Conservation (phyloP, 306 rosid genomes). For the Prunus padus region DNA sequence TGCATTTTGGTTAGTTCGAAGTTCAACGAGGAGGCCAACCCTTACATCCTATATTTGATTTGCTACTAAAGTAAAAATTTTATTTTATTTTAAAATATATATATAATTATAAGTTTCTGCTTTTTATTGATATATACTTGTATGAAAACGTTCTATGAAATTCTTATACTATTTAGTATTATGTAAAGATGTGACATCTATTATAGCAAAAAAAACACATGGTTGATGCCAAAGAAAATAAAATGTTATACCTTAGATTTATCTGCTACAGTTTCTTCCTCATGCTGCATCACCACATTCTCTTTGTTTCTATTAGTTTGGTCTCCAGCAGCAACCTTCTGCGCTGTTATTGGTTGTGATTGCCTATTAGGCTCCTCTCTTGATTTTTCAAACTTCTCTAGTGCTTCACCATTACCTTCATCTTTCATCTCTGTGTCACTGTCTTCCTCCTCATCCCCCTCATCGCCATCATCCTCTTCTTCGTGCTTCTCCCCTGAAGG, state of each 20-base stretch:
- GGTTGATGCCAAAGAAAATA: background rate
- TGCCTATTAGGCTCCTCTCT: constrained; percentile 21
- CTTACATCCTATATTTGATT: background rate
- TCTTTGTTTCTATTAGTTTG: constrained; percentile 32
- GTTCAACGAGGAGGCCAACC: background rate
- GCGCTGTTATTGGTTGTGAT: constrained; percentile 24
- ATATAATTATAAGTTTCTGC: background rate
- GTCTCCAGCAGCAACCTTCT: constrained; percentile 36
- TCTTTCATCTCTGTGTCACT: constrained; percentile 49
- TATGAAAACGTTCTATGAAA: too few relatives aligned
- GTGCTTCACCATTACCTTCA: constrained; percentile 39
- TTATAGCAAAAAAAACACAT: background rate
- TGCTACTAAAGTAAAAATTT: background rate
- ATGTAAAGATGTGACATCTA: too few relatives aligned
- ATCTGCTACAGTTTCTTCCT: constrained; percentile 31
- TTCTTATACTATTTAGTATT: too few relatives aligned
- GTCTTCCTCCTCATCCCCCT: constrained; percentile 57
- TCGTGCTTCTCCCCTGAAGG: constrained; percentile 49
- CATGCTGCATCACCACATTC: constrained; percentile 27
- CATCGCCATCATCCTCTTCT: constrained; percentile 38
- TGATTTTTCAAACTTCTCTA: constrained; percentile 45
- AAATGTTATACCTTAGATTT: constrained; percentile 50
- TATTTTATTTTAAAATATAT: background rate
- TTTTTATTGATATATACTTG: too few relatives aligned
- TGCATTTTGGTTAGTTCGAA: background rate